A percentile compares a stretch with the other conserved stretches of the same genome.
Evolutionary conservation across 2,329 filamentous ascomycete species (phyloP).

Genomic region (Septoria linicola): DNA sequence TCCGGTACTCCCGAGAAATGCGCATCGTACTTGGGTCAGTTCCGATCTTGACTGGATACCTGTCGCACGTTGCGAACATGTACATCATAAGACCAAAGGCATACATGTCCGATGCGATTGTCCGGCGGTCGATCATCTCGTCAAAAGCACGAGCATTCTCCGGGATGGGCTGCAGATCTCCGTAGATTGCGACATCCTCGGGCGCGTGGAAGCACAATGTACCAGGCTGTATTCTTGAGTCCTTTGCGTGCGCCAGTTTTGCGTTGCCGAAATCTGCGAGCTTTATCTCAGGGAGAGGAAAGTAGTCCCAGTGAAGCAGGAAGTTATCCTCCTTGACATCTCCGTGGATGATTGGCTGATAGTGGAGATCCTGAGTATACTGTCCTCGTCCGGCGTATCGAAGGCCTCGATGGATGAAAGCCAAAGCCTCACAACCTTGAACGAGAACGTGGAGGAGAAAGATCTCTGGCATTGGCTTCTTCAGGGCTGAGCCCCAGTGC

Average conservation of each 20-base stretch:
- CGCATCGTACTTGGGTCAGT: constrained; percentile 4
- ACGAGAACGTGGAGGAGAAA: constrained; percentile 26
- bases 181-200: background rate
- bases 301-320: constrained; percentile 19
- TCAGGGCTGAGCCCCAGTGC: background rate
- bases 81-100: constrained; percentile 26
- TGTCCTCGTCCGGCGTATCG: constrained; percentile 12
- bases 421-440: constrained; percentile 18
- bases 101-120: constrained; percentile 20
- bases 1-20: constrained; percentile 12
- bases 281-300: constrained; percentile 8
- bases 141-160: background rate
- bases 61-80: constrained; percentile 12
- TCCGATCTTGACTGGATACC: background rate
- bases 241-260: background rate
- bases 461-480: constrained; percentile 15
- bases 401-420: constrained; percentile 23
- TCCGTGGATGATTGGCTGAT: constrained; percentile 20
- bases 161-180: background rate
- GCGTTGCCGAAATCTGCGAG: constrained; percentile 23
- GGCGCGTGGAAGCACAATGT: background rate
- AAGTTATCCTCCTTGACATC: constrained; percentile 25
- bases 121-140: constrained; percentile 8
- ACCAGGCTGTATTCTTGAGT: background rate
- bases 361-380: constrained; percentile 8